Evolutionary conservation across 2,329 filamentous ascomycete genomes (phyloP).

Genomic region (Geosmithia flava): DNA sequence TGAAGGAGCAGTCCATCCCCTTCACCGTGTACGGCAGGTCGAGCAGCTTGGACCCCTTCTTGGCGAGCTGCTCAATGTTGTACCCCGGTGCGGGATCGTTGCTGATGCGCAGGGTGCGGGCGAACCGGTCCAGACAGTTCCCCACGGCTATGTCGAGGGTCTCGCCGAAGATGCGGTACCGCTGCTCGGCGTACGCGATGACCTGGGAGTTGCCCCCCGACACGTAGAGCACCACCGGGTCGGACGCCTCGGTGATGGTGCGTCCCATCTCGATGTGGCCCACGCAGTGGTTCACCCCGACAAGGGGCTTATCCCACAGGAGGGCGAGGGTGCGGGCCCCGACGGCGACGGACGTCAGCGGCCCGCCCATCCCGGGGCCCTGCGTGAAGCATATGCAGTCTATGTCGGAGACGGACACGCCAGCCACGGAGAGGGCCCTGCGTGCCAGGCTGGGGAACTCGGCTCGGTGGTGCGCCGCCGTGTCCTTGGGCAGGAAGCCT

Average conservation of each 20-base stretch:
- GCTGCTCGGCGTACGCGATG: slow-evolving; percentile 86
- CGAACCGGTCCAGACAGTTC: slow-evolving; percentile 94
- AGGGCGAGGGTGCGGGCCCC: slow-evolving; percentile 71
- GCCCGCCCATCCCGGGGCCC: slow-evolving; percentile 93
- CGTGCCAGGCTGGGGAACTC: slow-evolving; percentile 77
- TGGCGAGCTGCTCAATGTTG: slow-evolving; percentile 91
- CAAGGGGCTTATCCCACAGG: slow-evolving; percentile 78
- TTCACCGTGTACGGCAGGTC: slow-evolving; percentile 95
- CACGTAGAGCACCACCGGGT: slow-evolving; percentile 94
- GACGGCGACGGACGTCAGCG: slow-evolving; percentile 74
- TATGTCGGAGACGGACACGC: slow-evolving; percentile 49
- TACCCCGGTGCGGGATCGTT: slow-evolving; percentile 97
- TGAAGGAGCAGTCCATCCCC: slow-evolving; percentile 97
- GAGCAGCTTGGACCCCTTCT: slow-evolving; percentile 58
- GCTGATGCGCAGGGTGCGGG: slow-evolving; percentile 76
- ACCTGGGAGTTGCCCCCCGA: slow-evolving; percentile 95
- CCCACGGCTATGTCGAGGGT: slow-evolving; percentile 95
- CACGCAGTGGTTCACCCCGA: slow-evolving; percentile 96
- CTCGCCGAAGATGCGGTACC: slow-evolving; percentile 97
- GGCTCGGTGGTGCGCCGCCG: slow-evolving; percentile 77
- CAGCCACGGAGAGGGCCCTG: slow-evolving; percentile 61
- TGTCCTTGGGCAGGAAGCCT: slow-evolving; percentile 94
- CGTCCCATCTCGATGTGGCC: slow-evolving; percentile 99
- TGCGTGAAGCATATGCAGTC: slow-evolving; percentile 93
- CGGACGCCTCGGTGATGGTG: slow-evolving; percentile 75